Conservation (phyloP, 176 grass and related monocot species). For the Oryza nivara region DNA sequence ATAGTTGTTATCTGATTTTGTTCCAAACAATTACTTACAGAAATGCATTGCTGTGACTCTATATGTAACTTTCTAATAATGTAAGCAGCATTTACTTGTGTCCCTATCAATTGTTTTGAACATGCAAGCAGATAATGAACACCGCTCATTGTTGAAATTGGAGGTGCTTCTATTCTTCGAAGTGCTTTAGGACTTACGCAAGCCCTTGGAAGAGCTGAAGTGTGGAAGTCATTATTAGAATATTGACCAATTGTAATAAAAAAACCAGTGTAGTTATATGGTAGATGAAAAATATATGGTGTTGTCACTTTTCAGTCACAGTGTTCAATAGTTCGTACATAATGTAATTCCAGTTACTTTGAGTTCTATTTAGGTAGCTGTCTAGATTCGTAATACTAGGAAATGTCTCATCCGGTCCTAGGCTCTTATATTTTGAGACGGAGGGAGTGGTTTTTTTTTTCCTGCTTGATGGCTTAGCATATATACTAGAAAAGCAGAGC, state of each 20-base stretch:
- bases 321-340: not conserved
- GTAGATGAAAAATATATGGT: not conserved
- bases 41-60: not conserved
- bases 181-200: not conserved
- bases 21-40: not conserved
- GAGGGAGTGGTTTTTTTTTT: not conserved
- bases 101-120: slow-evolving; percentile 1
- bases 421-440: too few relatives aligned
- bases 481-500: slow-evolving; percentile 3
- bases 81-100: not conserved
- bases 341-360: not conserved
- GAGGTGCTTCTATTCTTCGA: not conserved
- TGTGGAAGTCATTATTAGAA: not conserved
- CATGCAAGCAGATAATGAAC: not conserved
- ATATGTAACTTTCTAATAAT: slow-evolving; percentile 18
- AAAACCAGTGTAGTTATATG: not conserved
- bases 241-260: slow-evolving; percentile 16
- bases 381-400: too few relatives aligned
- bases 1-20: not conserved
- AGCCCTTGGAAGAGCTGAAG: not conserved
- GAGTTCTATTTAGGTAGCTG: not conserved
- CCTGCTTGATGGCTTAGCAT: not conserved
- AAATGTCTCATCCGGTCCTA: too few relatives aligned
- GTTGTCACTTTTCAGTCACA: too few relatives aligned
- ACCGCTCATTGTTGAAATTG: not conserved